These are phyloP conservation scores for Blastobotrys attinorum DNA, from an alignment of 805 yeast genomes.

Conservation along the genomic window DNA sequence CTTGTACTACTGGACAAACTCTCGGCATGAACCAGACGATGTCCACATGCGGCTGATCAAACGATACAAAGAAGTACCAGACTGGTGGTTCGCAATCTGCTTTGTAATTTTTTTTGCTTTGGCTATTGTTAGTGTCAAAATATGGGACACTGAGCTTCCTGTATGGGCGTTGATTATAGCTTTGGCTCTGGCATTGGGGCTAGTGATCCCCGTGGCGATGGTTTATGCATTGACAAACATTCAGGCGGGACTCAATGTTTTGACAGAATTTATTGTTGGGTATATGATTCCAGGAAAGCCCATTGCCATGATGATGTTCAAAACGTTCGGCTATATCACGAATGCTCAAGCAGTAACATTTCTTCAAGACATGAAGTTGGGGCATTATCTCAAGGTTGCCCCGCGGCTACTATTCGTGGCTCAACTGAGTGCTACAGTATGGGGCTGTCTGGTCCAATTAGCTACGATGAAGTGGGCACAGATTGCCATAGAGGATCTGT, in stretches of 20 bases:
- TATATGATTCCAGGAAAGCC: constrained; percentile 57
- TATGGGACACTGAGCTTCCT: constrained; percentile 43
- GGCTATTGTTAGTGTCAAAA: constrained; percentile 34
- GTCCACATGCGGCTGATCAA: constrained; percentile 51
- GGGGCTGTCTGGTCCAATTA: constrained; percentile 38
- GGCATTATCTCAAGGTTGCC: constrained; percentile 56
- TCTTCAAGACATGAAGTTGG: constrained; percentile 51
- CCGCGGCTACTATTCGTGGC: constrained; percentile 53
- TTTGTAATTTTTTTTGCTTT: constrained; percentile 40
- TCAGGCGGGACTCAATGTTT: constrained; percentile 49
- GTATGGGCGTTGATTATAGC: constrained; percentile 56
- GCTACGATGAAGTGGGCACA: constrained; percentile 38
- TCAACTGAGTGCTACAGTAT: constrained; percentile 38
- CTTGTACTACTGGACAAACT: constrained; percentile 38
- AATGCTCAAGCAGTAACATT: constrained; percentile 47
- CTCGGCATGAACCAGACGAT: constrained; percentile 38
- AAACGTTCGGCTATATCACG: constrained; percentile 50
- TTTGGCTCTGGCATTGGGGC: constrained; percentile 41
- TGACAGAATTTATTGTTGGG: constrained; percentile 58
- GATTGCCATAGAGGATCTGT: constrained; percentile 33
- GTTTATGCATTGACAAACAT: constrained; percentile 57
- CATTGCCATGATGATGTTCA: constrained; percentile 54
- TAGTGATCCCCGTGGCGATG: constrained; percentile 54
- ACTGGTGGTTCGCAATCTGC: constrained; percentile 49
- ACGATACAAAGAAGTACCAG: constrained; percentile 53